These are phyloP conservation scores for Corchorus olitorius DNA, from an alignment of 345 rosid genomes.

Conservation along the genomic window DNA sequence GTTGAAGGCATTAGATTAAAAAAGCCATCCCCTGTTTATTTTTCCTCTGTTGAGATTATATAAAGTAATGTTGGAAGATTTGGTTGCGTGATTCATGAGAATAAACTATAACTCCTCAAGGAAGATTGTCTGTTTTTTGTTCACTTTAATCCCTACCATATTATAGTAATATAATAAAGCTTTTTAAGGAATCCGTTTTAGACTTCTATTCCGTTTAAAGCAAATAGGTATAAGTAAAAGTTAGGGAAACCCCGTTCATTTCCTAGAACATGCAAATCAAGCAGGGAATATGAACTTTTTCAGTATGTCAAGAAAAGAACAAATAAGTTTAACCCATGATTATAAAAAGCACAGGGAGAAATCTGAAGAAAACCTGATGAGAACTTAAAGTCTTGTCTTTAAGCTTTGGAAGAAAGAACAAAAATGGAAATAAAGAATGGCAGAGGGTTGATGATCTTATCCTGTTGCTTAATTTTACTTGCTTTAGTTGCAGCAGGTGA, in stretches of 20 bases:
- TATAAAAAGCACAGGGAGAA: neutral
- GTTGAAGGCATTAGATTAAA: neutral
- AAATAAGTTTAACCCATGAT: neutral
- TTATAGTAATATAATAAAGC: too few relatives aligned
- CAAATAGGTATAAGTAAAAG: conserved; percentile 9
- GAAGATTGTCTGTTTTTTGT: too few relatives aligned
- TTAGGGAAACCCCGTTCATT: neutral
- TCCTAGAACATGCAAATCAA: neutral
- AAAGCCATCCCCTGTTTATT: neutral
- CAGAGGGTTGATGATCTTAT: neutral
- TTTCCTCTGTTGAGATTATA: neutral
- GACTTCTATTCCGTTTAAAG: neutral
- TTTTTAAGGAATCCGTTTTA: too few relatives aligned
- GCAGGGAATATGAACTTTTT: conserved; percentile 12
- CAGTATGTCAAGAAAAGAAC: conserved; percentile 8
- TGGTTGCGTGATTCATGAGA: too few relatives aligned
- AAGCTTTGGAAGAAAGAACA: neutral
- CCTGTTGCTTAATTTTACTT: neutral
- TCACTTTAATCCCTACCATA: too few relatives aligned
- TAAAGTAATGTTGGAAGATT: neutral
- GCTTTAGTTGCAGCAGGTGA: conserved; percentile 16
- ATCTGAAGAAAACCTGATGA: neutral
- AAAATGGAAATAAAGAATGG: conserved; percentile 6
- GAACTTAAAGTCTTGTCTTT: neutral
- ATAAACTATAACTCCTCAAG: too few relatives aligned